These are phyloP conservation scores for Backusella morwellensis DNA, from an alignment of 192 early-diverging fungal species.

Conservation along the genomic window DNA sequence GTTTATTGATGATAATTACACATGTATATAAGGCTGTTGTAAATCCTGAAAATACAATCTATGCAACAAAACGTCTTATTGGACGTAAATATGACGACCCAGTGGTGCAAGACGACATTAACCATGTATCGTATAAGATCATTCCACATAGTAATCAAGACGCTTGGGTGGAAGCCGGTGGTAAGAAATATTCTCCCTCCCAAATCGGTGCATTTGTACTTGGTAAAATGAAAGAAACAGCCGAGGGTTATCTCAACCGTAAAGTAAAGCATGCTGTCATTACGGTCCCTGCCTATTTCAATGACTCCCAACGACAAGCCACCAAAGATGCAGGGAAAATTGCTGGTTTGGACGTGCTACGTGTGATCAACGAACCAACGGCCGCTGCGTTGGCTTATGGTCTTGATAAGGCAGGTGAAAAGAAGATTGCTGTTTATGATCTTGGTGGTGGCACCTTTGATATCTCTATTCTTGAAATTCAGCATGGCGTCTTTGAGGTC, in stretches of 20 bases:
- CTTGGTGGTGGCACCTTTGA: slow-evolving; percentile 99
- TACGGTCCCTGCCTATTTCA: slow-evolving; percentile 99
- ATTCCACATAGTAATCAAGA: slow-evolving; percentile 93
- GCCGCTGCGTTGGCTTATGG: slow-evolving; percentile 94
- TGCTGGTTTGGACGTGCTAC: slow-evolving; percentile 84
- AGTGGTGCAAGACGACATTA: slow-evolving; percentile 88
- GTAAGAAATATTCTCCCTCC: slow-evolving; percentile 93
- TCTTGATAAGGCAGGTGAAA: slow-evolving; percentile 82
- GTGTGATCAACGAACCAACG: slow-evolving; percentile 97
- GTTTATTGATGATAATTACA: neutral
- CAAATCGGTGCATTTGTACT: slow-evolving; percentile 98
- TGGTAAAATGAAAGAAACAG: slow-evolving; percentile 99
- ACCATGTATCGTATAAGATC: slow-evolving; percentile 94
- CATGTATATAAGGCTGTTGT: slow-evolving; percentile 71
- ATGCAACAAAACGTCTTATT: slow-evolving; percentile 96
- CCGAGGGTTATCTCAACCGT: slow-evolving; percentile 80
- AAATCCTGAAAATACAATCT: slow-evolving; percentile 98
- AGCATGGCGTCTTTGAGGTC: slow-evolving; percentile 98
- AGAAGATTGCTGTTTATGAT: slow-evolving; percentile 94
- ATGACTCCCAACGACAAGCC: slow-evolving; percentile 95
- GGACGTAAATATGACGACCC: slow-evolving; percentile 89
- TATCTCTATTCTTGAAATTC: slow-evolving; percentile 98
- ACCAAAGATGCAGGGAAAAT: slow-evolving; percentile 95
- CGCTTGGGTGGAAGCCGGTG: slow-evolving; percentile 94
- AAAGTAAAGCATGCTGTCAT: slow-evolving; percentile 88